phyloP scores from a whole-genome alignment of 305 asterid genomes.

The Striga hermonthica region DNA sequence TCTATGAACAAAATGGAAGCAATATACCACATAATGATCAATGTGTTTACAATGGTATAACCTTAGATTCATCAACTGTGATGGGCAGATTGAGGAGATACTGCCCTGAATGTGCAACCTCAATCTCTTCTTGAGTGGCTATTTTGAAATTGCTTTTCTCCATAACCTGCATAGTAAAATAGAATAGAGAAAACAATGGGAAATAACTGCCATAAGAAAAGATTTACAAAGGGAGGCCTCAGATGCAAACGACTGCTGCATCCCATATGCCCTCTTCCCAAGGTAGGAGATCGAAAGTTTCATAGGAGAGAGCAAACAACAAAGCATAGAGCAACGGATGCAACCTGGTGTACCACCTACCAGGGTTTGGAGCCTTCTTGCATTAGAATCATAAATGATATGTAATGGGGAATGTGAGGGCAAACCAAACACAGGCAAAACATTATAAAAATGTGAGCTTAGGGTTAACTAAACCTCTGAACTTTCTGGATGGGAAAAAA shows the following conservation, averaged over 20 bases:
- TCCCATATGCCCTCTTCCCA: constrained; percentile 23
- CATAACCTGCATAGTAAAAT: constrained; percentile 58
- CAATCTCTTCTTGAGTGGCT: constrained; percentile 82
- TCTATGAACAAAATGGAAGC: constrained; percentile 24
- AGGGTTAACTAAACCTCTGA: not conserved
- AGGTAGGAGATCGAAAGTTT: constrained; percentile 19
- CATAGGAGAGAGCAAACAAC: not conserved
- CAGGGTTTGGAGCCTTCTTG: not conserved
- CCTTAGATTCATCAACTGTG: constrained; percentile 90
- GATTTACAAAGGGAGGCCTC: constrained; percentile 13
- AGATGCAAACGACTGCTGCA: not conserved
- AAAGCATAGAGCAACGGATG: constrained; percentile 2
- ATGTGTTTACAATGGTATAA: constrained; percentile 28
- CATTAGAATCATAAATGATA: constrained; percentile 14
- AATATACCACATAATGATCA: constrained; percentile 8
- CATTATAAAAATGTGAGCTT: constrained; percentile 10
- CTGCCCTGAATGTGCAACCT: constrained; percentile 86
- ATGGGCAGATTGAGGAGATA: constrained; percentile 98
- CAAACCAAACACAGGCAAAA: not conserved
- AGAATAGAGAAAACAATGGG: constrained; percentile 16
- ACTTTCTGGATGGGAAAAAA: not conserved
- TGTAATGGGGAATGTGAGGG: constrained; percentile 4
- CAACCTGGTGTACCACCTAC: not conserved
- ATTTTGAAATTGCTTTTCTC: constrained; percentile 92
- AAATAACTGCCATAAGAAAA: constrained; percentile 14